Evolutionary conservation across 805 yeast species (phyloP), one percentile per base, ranked within the genome.

Genomic region (Cyberlindnera subsufficiens): DNA sequence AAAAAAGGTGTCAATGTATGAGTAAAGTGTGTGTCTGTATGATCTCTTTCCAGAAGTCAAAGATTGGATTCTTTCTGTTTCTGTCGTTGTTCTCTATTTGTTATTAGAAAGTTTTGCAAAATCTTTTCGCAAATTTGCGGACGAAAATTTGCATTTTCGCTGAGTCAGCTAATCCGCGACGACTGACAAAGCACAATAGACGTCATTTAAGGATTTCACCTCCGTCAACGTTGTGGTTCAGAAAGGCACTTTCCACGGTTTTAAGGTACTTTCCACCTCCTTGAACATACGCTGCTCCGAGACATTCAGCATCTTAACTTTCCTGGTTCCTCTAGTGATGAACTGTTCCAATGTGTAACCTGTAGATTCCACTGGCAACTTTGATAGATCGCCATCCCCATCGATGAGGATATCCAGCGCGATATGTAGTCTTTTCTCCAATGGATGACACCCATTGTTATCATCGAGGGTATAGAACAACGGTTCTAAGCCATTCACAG

Each of bases 241-340:
- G 15, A 48, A 49, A 10, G 54, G 51, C 18, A 47, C 47, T 29
- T 43, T 50, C 56, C 56, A 52, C n/a, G 17, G 34, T 3, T 35
- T 37, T 3, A 43, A 13, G 15, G 4, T 1, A 6, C 37, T 34
- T 25, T 29, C 22, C 19, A 6, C 5, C 30, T 45, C 44, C 8
- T 9, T 31, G 33, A 41, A 42, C 10, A 25, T 5, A 9, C 44
- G 32, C 38, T 51, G 52, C 1, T 42, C 48, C 3, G 17, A 32
- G 2, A 46, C 43, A 11, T 30, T 45, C 22, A 17, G 32, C 53
- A 47, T 50, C 40, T 47, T 49, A 8, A 47, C 50, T 2, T 9
- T 19, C 14, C 52, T 36, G 7, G 31, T 29, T 3, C 47, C 46
- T 5, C 5, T 20, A 3, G 45, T 42, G 30, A 40, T 41, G 27